Percentiles rank a stretch among this genome's conserved stretches.
These are phyloP conservation scores for Rhizopogon sp. DNA, from an alignment of 768 basidiomycete species.

Conservation along the genomic window DNA sequence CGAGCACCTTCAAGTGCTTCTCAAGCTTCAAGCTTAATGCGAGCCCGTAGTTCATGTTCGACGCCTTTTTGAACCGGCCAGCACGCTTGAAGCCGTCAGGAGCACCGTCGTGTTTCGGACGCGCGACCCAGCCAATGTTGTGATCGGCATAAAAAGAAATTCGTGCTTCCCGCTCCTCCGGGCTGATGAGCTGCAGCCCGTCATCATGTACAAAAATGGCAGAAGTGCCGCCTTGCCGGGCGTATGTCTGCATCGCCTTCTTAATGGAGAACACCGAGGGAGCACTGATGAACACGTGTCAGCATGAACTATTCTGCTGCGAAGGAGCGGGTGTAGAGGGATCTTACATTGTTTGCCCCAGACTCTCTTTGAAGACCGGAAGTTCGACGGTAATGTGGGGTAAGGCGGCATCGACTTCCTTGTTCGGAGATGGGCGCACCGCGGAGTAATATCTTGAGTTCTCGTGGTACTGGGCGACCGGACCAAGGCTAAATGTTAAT, in stretches of 20 bases:
- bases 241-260: slow-evolving; percentile 88
- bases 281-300: slow-evolving; percentile 34
- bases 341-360: slow-evolving; percentile 74
- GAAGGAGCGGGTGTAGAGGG: not conserved
- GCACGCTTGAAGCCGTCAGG: slow-evolving; percentile 73
- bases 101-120: slow-evolving; percentile 60
- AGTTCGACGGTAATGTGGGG: slow-evolving; percentile 79
- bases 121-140: slow-evolving; percentile 80
- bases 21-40: slow-evolving; percentile 52
- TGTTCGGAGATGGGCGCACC: slow-evolving; percentile 51
- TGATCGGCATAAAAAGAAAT: slow-evolving; percentile 72
- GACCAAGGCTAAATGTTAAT: slow-evolving; percentile 51
- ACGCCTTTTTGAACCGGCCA: slow-evolving; percentile 88
- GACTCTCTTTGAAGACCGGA: slow-evolving; percentile 84
- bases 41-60: slow-evolving; percentile 85
- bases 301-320: slow-evolving; percentile 6
- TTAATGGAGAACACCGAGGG: slow-evolving; percentile 76
- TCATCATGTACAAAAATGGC: slow-evolving; percentile 81
- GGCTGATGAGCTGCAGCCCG: slow-evolving; percentile 64
- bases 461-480: slow-evolving; percentile 80
- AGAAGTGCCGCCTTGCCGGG: slow-evolving; percentile 82
- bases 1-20: slow-evolving; percentile 38
- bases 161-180: slow-evolving; percentile 60
- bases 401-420: slow-evolving; percentile 54
- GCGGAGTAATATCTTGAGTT: slow-evolving; percentile 84